Percentiles rank a stretch among this genome's conserved stretches.
phyloP scores from a whole-genome alignment of 306 rosid species.

The Fragaria vesca region DNA sequence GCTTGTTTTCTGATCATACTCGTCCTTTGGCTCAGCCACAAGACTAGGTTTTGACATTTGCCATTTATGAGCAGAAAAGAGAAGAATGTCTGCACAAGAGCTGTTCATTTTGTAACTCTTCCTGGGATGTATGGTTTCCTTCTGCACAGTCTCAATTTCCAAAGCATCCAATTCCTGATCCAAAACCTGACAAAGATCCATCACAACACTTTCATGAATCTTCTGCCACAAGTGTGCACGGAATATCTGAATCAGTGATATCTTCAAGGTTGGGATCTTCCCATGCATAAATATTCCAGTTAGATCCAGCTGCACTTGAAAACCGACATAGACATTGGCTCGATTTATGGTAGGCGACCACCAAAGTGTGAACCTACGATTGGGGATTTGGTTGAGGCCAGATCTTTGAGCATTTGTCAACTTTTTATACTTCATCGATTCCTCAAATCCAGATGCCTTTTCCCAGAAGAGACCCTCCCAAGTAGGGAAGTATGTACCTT shows the following conservation, averaged over 20 bases:
- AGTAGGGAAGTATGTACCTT: conserved; percentile 95
- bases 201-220: conserved; percentile 98
- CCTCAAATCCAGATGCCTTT: conserved; percentile 98
- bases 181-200: conserved; percentile 99
- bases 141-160: conserved; percentile 97
- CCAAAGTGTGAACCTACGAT: conserved; percentile 98
- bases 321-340: conserved; percentile 95
- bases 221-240: conserved; percentile 99
- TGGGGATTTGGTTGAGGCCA: conserved; percentile 96
- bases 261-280: conserved; percentile 94
- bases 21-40: conserved; percentile 89
- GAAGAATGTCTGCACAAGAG: conserved; percentile 95
- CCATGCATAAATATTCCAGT: conserved; percentile 99
- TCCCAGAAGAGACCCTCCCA: conserved; percentile 99
- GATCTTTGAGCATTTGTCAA: conserved; percentile 98
- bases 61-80: conserved; percentile 98
- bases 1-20: conserved; percentile 93
- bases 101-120: conserved; percentile 99
- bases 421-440: conserved; percentile 97
- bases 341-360: conserved; percentile 99
- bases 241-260: conserved; percentile 91
- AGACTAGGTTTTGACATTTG: conserved; percentile 98
- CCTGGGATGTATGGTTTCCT: conserved; percentile 97
- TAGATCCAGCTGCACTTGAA: conserved; percentile 96
- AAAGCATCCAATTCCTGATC: conserved; percentile 97